Base-by-base conservation (phyloP, 805 yeast species). In the Schizosaccharomyces japonicus region DNA sequence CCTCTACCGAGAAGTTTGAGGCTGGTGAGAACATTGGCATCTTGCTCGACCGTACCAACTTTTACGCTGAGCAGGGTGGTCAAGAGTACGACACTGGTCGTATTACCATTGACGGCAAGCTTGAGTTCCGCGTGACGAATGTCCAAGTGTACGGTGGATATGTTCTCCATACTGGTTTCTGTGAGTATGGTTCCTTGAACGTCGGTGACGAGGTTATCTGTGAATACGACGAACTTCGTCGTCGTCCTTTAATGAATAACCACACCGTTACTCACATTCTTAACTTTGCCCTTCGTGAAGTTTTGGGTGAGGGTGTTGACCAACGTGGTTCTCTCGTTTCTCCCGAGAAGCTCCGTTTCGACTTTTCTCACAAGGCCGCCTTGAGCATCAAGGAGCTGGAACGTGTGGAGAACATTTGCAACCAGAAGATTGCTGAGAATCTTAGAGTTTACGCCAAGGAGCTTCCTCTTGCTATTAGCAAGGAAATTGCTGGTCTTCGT, bases 61-160 rank as follows among this genome's bases (percentile, higher is more conserved):
- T 90, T 65, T 90, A 90, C 60, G 96, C 98, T 47, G 99, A 90
- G 67, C 92, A 82, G 65, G 99, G 99, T 75, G 99, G 99, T 59
- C 99, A 90, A 70, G 95, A 84, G 64, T 79, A 71, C 59, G 99
- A 90, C 62, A 80, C 92, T 39, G 99, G 99, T 65, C 79, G 74
- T 63, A 70, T 90, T 53, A 85, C 83, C 47, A 75, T 83, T 57
- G 95, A 85, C 59, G 95, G 92, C 44, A 65, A 65, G 55, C 69
- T 85, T 49, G 94, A 87, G 62, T 87, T 90, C 64, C 76, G 74
- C 50, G 96, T 90, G 50, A 78, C 76, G 53, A 84, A 90, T 59
- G 95, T 84, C 47, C 98, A 90, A 67, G 68, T 69, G 39, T 90
- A 84, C 59, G 95, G 80, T 51, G 98, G 98, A 50, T 90, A 80